These are phyloP conservation scores for Mycena capillaripes DNA, from an alignment of 768 basidiomycete species.

Conservation along the genomic window DNA sequence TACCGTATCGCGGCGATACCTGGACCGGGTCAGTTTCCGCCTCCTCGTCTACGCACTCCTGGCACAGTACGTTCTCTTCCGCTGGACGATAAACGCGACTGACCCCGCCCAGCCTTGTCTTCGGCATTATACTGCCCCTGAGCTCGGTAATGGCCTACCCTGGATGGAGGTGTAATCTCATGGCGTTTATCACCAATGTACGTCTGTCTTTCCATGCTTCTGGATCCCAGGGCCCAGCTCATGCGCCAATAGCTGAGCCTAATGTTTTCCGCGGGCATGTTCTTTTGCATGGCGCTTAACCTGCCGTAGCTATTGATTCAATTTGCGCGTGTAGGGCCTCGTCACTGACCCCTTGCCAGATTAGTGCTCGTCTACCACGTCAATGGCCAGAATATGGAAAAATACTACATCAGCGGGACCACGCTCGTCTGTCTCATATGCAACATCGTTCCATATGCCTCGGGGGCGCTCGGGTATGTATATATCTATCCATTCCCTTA, in stretches of 20 bases:
- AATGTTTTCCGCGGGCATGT: conserved; percentile 6
- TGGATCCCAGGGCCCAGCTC: background rate
- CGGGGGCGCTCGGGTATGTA: conserved; percentile 41
- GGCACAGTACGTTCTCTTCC: background rate
- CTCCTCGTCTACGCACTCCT: conserved; percentile 10
- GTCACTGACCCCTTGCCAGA: background rate
- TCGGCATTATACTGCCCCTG: background rate
- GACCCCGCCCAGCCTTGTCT: background rate
- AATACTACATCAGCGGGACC: conserved; percentile 41
- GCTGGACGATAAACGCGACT: too few species aligned
- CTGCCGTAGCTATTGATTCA: background rate
- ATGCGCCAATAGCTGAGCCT: background rate
- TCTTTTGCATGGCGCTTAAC: conserved; percentile 16
- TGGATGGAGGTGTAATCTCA: background rate
- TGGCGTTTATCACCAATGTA: background rate
- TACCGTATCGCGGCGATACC: background rate
- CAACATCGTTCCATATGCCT: conserved; percentile 40
- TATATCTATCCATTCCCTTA: background rate
- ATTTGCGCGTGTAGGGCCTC: background rate
- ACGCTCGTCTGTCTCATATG: conserved; percentile 33
- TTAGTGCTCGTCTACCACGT: background rate
- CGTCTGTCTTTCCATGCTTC: background rate
- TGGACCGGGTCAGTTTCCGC: conserved; percentile 23
- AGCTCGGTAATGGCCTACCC: background rate
- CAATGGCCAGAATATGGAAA: conserved; percentile 15